Conservation (phyloP, 2,329 filamentous ascomycete species). For the Colletotrichum sp. region DNA sequence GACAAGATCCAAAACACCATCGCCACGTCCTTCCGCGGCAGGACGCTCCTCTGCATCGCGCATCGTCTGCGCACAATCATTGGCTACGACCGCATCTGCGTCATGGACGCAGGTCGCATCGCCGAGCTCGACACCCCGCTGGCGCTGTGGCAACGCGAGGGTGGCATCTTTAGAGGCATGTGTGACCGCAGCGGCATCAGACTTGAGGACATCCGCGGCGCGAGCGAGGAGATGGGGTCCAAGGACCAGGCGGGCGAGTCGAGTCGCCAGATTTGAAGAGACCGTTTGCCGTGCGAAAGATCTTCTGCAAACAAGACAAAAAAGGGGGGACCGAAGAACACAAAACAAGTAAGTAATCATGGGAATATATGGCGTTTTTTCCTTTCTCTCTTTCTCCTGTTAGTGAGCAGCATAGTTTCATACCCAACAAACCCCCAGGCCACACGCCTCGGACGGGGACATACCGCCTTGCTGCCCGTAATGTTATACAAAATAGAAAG, state of each 20-base stretch:
- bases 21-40: conserved; percentile 81
- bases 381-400: neutral
- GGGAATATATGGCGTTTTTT: neutral
- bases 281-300: neutral
- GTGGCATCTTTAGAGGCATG: conserved; percentile 87
- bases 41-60: conserved; percentile 90
- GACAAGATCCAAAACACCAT: conserved; percentile 94
- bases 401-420: neutral
- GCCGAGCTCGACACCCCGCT: conserved; percentile 84
- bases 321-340: neutral
- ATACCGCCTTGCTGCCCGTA: neutral
- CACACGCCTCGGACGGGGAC: neutral
- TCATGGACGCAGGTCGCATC: conserved; percentile 91
- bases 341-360: neutral
- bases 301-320: neutral
- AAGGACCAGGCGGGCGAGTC: conserved; percentile 5
- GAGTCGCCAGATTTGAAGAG: conserved; percentile 19
- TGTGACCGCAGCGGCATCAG: conserved; percentile 85
- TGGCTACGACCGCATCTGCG: conserved; percentile 92
- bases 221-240: conserved; percentile 38
- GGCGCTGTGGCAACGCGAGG: conserved; percentile 69
- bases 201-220: conserved; percentile 56
- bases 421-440: neutral
- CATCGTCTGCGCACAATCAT: conserved; percentile 93
- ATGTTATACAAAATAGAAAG: neutral